Base-by-base conservation (phyloP, 2,329 filamentous ascomycete species). In the Colletotrichum godetiae region DNA sequence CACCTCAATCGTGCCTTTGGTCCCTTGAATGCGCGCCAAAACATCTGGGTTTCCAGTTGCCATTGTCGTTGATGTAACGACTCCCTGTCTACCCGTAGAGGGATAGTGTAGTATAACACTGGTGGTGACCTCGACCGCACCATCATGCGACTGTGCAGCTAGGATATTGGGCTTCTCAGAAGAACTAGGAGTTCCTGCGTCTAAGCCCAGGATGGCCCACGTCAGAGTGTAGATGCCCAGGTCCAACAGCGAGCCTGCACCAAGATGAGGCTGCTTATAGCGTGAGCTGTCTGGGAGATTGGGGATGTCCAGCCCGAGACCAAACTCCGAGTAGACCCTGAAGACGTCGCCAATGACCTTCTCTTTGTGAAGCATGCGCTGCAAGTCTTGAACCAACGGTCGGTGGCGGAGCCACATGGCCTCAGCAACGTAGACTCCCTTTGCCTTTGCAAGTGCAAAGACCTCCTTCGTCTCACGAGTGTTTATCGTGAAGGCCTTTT, bases 351-450 rank as follows among this genome's bases (percentile, higher is more conserved):
- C 84, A 49, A 86, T 81, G 13, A 75, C 78, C 57, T 82, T 82
- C 5, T 86, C 82, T 22, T 82, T 77, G 60, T 86, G 82, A 0
- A 87, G 67, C 0, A 84, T 55, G 12, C 77, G 76, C 57, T 80
- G 79, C 0, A 87, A 69, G 6, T 79, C 77, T 46, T 76, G 77
- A 2, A 83, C 78, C 2, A 87, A 75, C 0, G 85, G 84, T 22
- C 80, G 84, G 77, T 84, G 84, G 12, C 85, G 82, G 3, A 82
- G 83, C 85, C 85, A 86, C 82, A 86, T 83, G 12, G 84, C 85
- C 75, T 87, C 85, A 78, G 84, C 83, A 29, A 87, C 75, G 67
- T 83, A 87, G 3, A 87, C 81, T 10, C 82, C 81, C 69, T 83
- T 83, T 33, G 75, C 69, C 68, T 80, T 78, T 0, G 85, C 85